Evolutionary conservation across 148 eudicot genomes (phyloP).

Genomic region (Vaccinium macrocarpon): DNA sequence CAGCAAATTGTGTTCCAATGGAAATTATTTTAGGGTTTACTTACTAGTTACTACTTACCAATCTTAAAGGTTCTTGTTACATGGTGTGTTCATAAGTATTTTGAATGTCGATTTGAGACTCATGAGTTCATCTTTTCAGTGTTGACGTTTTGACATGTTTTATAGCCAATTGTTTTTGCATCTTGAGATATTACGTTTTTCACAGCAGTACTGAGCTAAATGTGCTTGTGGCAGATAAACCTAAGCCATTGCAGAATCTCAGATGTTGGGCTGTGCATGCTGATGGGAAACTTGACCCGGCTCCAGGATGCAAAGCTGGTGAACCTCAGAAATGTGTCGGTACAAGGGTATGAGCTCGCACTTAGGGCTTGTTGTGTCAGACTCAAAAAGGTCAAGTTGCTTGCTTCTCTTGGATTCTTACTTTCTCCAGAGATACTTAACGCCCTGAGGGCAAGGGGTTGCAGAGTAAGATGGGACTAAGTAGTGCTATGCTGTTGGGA

Average conservation of each 20-base stretch:
- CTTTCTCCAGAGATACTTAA: slow-evolving; percentile 49
- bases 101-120: background rate
- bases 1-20: background rate
- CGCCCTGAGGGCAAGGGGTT: slow-evolving; percentile 52
- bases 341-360: slow-evolving; percentile 57
- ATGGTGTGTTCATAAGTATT: background rate
- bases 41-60: background rate
- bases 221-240: slow-evolving; percentile 53
- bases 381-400: slow-evolving; percentile 71
- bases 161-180: background rate
- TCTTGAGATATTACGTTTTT: background rate
- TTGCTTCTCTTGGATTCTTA: slow-evolving; percentile 32
- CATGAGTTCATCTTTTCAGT: background rate
- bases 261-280: slow-evolving; percentile 61
- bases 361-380: slow-evolving; percentile 53
- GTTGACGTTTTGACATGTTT: background rate
- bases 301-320: slow-evolving; percentile 73
- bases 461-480: slow-evolving; percentile 79
- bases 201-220: slow-evolving; percentile 8
- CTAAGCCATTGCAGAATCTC: slow-evolving; percentile 53
- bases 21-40: background rate
- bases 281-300: slow-evolving; percentile 64
- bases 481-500: background rate
- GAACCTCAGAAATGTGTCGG: slow-evolving; percentile 51
- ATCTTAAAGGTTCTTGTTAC: background rate